These are phyloP conservation scores for Sporothrix humicola DNA, from an alignment of 2,329 filamentous ascomycete species.

Conservation along the genomic window DNA sequence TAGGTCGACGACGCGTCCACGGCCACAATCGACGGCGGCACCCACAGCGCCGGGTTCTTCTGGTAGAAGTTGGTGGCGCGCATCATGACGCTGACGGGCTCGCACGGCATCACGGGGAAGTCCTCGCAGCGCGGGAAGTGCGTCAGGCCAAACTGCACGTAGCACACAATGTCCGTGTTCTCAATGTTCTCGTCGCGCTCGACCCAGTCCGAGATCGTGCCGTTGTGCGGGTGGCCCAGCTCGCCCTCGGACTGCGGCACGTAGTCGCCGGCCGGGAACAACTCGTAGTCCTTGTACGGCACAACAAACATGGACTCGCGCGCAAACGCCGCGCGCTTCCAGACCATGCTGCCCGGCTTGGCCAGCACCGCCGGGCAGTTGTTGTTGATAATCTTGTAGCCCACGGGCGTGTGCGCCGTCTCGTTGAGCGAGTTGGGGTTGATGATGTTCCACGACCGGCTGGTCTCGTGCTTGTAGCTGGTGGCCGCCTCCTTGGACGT, in stretches of 20 bases:
- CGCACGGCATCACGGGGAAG: slow-evolving; percentile 88
- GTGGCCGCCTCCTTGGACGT: slow-evolving; percentile 73
- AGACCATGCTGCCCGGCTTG: slow-evolving; percentile 80
- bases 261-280: slow-evolving; percentile 85
- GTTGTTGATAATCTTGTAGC: slow-evolving; percentile 87
- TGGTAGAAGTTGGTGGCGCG: slow-evolving; percentile 82
- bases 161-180: slow-evolving; percentile 85
- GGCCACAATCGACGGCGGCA: slow-evolving; percentile 64
- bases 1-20: slow-evolving; percentile 35
- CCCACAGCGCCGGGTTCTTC: slow-evolving; percentile 79
- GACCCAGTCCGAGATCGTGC: slow-evolving; percentile 77
- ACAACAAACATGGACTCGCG: slow-evolving; percentile 87
- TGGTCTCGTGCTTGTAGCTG: slow-evolving; percentile 81
- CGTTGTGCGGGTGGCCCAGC: slow-evolving; percentile 56
- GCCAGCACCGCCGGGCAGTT: slow-evolving; percentile 80
- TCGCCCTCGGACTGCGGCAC: slow-evolving; percentile 86
- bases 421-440: slow-evolving; percentile 65
- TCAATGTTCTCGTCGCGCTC: slow-evolving; percentile 71
- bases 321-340: slow-evolving; percentile 90
- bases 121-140: slow-evolving; percentile 91
- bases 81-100: slow-evolving; percentile 81
- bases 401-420: slow-evolving; percentile 73
- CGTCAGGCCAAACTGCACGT: slow-evolving; percentile 91
- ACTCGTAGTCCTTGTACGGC: slow-evolving; percentile 79
- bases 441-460: slow-evolving; percentile 53